Base-by-base conservation (phyloP, 352 stramenopile genomes). In the Albugo laibachii region DNA sequence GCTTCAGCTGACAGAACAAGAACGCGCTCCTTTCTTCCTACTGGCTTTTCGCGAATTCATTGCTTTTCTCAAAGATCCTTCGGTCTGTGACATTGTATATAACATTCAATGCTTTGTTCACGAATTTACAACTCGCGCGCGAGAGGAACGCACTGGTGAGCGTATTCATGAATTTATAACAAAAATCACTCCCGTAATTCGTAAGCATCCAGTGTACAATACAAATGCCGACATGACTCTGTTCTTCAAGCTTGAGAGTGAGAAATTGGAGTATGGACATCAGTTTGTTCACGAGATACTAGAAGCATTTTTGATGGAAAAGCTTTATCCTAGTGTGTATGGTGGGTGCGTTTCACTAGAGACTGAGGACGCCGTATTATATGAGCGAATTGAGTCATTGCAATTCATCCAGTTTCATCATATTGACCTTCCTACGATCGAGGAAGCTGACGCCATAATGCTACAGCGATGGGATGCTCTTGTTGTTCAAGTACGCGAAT, bases 221-320 rank as follows among this genome's bases (percentile, higher is more conserved):
- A 31, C 24, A 31, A 31, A 31, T 31, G 24, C 24, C 24, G 24
- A 31, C 24, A 31, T 31, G 24, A 31, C 24, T 31, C 24, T 31
- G 8, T 31, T 31, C 8, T 31, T 31, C 24, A 3, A 31, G 8
- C 24, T 31, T 31, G 24, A 31, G 8, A 31, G 24, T 8, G 24
- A 31, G 24, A 31, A 31, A 31, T 31, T 31, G 3, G 24, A 31
- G 24, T 31, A 10, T 31, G 24, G 24, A 10, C 24, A 31, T 31
- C 24, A 31, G 14, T 31, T 78, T 18, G 50, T 85, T 12, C 62
- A 73, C 20, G 76, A 88, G 48, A 66, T 77, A 0, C 41, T 95
- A 13, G 85, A 96, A 46, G 76, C 78, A 11, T 93, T 95, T 38
- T 27, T 96, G 41, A 89, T 95, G 63, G 69, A 85, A 50, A 96